Evolutionary conservation across 2,329 filamentous ascomycete genomes (phyloP).

Genomic region (Stagonosporopsis chrysanthemi): DNA sequence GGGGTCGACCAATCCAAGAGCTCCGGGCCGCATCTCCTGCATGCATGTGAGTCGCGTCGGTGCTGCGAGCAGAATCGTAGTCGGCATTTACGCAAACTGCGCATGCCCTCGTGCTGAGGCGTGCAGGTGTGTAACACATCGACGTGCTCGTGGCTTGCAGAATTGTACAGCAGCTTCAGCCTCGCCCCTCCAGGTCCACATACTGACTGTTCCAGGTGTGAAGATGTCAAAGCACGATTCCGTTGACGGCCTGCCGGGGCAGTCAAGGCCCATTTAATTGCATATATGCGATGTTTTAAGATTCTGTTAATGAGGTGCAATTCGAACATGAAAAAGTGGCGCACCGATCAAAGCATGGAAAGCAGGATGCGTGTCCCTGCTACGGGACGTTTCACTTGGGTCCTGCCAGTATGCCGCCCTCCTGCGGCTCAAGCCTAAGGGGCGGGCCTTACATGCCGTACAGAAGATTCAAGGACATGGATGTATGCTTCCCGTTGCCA

Average conservation of each 20-base stretch:
- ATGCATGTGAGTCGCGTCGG: slow-evolving; percentile 24
- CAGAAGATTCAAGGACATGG: background rate
- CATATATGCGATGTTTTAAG: slow-evolving; percentile 21
- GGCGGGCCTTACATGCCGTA: background rate
- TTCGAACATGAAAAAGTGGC: slow-evolving; percentile 9
- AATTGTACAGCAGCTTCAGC: slow-evolving; percentile 25
- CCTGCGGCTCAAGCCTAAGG: slow-evolving; percentile 12
- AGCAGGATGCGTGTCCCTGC: slow-evolving; percentile 11
- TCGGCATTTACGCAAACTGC: slow-evolving; percentile 34
- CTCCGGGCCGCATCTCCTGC: slow-evolving; percentile 25
- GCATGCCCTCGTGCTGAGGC: slow-evolving; percentile 30
- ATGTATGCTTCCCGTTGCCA: background rate
- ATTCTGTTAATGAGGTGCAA: slow-evolving; percentile 10
- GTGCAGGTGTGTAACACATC: slow-evolving; percentile 22
- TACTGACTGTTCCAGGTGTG: slow-evolving; percentile 26
- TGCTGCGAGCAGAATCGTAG: slow-evolving; percentile 26
- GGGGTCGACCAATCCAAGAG: slow-evolving; percentile 32
- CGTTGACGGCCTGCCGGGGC: slow-evolving; percentile 36
- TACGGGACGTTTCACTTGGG: slow-evolving; percentile 14
- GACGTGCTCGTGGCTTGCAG: slow-evolving; percentile 27
- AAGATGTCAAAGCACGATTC: slow-evolving; percentile 18
- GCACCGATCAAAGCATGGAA: slow-evolving; percentile 13
- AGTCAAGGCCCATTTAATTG: slow-evolving; percentile 25
- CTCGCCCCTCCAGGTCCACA: slow-evolving; percentile 31
- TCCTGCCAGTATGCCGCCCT: slow-evolving; percentile 2